A percentile compares a stretch with the other conserved stretches of the same genome.
Conservation (phyloP, 2,329 filamentous ascomycete genomes). For the Hirsutella minnesotensis region DNA sequence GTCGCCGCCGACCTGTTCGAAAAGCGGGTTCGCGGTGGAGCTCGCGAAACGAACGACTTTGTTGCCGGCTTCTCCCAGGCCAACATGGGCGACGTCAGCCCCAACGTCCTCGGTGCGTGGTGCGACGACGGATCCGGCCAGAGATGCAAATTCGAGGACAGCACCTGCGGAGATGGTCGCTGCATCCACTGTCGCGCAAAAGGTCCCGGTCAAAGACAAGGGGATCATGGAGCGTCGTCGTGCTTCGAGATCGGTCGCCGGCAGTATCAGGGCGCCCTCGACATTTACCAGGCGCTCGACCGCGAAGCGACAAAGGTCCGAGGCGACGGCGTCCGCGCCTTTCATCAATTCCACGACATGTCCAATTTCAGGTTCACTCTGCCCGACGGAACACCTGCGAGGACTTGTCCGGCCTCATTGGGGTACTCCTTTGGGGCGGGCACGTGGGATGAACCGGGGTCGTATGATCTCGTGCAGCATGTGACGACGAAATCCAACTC, state of each 20-base stretch:
- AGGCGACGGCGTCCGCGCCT: slow-evolving; percentile 58
- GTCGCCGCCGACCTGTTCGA: slow-evolving; percentile 79
- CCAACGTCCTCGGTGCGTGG: slow-evolving; percentile 76
- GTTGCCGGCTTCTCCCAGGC: slow-evolving; percentile 89
- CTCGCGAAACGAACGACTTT: slow-evolving; percentile 52
- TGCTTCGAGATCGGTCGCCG: slow-evolving; percentile 62
- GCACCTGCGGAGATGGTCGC: slow-evolving; percentile 61
- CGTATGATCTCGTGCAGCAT: slow-evolving; percentile 82
- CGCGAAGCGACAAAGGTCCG: slow-evolving; percentile 36
- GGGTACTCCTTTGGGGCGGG: slow-evolving; percentile 86
- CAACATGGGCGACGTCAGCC: slow-evolving; percentile 82
- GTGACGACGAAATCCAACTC: slow-evolving; percentile 55
- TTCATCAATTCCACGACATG: slow-evolving; percentile 76
- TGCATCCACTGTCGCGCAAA: slow-evolving; percentile 58
- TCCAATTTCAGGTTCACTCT: slow-evolving; percentile 60
- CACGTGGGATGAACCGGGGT: slow-evolving; percentile 78
- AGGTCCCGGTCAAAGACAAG: slow-evolving; percentile 52
- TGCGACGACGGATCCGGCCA: slow-evolving; percentile 74
- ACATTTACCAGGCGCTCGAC: slow-evolving; percentile 38
- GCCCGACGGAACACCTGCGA: slow-evolving; percentile 56
- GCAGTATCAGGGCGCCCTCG: slow-evolving; percentile 48
- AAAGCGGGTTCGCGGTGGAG: slow-evolving; percentile 44
- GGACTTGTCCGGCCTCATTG: slow-evolving; percentile 73
- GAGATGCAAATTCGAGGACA: slow-evolving; percentile 66
- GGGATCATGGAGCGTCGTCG: slow-evolving; percentile 62